Evolutionary conservation across 108 stramenopile genomes (phyloP).

Genomic region (Aurantiochytrium sp.): DNA sequence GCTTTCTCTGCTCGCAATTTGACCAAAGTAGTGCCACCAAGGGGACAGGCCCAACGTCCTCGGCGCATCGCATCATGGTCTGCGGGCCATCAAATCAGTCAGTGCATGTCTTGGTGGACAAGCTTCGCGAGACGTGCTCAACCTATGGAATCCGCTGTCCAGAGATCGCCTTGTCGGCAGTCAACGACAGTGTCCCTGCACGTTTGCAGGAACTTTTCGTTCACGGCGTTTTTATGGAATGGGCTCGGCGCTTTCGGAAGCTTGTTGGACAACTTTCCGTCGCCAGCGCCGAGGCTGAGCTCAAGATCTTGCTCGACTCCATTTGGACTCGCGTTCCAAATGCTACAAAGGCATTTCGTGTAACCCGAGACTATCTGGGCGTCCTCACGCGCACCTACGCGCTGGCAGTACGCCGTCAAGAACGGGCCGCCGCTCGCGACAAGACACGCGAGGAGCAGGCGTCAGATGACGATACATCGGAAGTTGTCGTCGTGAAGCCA

Average conservation of each 20-base stretch:
- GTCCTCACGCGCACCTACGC: neutral
- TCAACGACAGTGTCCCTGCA: neutral
- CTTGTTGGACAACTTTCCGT: neutral
- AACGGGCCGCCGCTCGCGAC: too few relatives aligned
- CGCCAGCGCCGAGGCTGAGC: neutral
- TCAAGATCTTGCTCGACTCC: neutral
- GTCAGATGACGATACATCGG: too few relatives aligned
- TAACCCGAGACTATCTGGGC: neutral
- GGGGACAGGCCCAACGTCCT: neutral
- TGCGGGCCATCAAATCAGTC: conserved; percentile 5
- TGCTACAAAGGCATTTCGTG: neutral
- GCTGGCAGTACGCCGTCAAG: neutral
- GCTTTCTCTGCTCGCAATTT: neutral
- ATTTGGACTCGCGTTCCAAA: neutral
- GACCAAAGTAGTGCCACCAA: neutral
- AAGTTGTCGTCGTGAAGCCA: too few relatives aligned
- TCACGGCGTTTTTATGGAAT: neutral
- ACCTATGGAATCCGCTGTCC: neutral
- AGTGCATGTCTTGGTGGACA: neutral
- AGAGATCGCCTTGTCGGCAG: neutral
- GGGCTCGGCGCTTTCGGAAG: neutral
- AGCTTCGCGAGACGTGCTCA: neutral
- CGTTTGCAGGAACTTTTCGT: neutral
- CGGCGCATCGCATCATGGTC: neutral
- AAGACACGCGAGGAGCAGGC: too few relatives aligned